These are phyloP conservation scores for Mimosa bimucronata DNA, from an alignment of 306 rosid genomes.

Conservation along the genomic window DNA sequence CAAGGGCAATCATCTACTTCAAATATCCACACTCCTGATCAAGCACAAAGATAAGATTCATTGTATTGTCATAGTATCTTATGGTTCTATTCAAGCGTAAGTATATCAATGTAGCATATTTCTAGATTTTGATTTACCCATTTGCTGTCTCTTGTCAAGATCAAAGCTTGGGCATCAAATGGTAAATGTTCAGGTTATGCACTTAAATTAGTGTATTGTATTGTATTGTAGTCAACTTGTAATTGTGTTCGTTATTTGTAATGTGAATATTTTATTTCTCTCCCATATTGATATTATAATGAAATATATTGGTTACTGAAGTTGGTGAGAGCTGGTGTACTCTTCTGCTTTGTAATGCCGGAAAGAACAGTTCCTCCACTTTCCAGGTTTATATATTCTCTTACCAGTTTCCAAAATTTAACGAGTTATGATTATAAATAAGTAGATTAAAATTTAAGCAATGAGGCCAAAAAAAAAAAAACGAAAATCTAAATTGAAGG, in stretches of 20 bases:
- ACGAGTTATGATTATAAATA: not conserved
- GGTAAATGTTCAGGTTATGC: slow-evolving; percentile 38
- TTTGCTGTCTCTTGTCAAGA: slow-evolving; percentile 45
- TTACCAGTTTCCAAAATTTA: not conserved
- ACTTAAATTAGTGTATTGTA: slow-evolving; percentile 41
- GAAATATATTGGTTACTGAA: slow-evolving; percentile 16
- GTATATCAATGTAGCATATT: slow-evolving; percentile 9
- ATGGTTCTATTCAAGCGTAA: not conserved
- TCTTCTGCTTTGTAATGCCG: not conserved
- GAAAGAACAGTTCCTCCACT: not conserved
- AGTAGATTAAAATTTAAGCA: not conserved
- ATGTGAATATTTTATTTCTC: slow-evolving; percentile 23
- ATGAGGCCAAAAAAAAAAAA: too few species aligned
- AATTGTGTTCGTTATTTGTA: slow-evolving; percentile 43
- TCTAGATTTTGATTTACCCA: slow-evolving; percentile 44
- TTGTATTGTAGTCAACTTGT: slow-evolving; percentile 55
- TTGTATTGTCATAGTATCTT: slow-evolving; percentile 33
- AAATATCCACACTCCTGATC: slow-evolving; percentile 76
- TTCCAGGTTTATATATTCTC: not conserved
- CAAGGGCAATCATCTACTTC: slow-evolving; percentile 62
- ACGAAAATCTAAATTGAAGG: too few species aligned
- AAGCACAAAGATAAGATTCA: slow-evolving; percentile 60
- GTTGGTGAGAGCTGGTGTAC: not conserved
- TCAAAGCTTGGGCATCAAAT: slow-evolving; percentile 47
- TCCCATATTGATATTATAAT: not conserved